phyloP scores from a whole-genome alignment of 208 protist genomes.

The Trypanosoma rangeli region DNA sequence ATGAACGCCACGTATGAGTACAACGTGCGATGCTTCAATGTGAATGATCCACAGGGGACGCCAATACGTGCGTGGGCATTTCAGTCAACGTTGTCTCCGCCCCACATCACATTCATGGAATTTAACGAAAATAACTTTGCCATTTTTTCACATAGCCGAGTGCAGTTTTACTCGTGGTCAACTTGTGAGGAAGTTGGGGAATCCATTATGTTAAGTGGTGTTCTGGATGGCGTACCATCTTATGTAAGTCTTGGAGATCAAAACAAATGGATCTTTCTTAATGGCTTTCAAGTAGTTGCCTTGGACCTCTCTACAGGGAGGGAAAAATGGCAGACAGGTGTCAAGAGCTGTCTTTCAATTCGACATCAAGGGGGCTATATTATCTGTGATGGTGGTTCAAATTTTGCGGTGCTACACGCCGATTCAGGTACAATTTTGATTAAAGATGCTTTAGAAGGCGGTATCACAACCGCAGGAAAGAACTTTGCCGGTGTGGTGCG shows the following conservation, averaged over 20 bases:
- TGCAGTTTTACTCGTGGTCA: slow-evolving; percentile 24
- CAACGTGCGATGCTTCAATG: slow-evolving; percentile 7
- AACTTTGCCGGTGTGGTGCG: slow-evolving; percentile 21
- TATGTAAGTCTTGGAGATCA: slow-evolving; percentile 10
- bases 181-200: slow-evolving; percentile 9
- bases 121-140: slow-evolving; percentile 17
- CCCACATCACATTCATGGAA: slow-evolving; percentile 2
- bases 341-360: slow-evolving; percentile 9
- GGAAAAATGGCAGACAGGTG: slow-evolving; percentile 2
- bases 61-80: slow-evolving; percentile 16
- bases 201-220: neutral
- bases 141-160: neutral
- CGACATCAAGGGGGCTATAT: slow-evolving; percentile 1
- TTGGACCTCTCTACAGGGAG: slow-evolving; percentile 13
- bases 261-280: slow-evolving; percentile 15
- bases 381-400: slow-evolving; percentile 18
- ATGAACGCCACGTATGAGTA: neutral
- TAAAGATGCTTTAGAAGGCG: slow-evolving; percentile 1
- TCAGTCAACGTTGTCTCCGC: neutral
- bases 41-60: slow-evolving; percentile 4
- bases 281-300: neutral
- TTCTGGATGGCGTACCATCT: slow-evolving; percentile 3
- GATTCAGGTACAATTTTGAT: neutral
- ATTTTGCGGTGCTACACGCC: slow-evolving; percentile 5
- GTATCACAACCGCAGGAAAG: neutral